These are phyloP conservation scores for Vigna reflexopilosa DNA, from an alignment of 306 rosid species.

Conservation along the genomic window DNA sequence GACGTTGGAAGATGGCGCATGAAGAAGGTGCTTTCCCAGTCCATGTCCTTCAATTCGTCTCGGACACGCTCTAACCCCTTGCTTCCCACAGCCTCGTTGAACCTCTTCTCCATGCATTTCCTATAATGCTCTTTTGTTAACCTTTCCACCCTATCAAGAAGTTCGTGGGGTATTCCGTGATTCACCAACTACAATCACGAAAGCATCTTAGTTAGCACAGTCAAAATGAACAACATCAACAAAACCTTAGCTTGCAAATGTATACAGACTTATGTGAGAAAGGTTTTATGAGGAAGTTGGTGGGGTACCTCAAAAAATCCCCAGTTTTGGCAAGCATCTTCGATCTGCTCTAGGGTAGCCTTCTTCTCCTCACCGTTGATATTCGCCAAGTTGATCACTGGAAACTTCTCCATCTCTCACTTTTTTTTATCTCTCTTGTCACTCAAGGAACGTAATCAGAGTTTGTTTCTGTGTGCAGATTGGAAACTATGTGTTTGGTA, in stretches of 20 bases:
- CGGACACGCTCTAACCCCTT: constrained; percentile 60
- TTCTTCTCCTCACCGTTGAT: constrained; percentile 64
- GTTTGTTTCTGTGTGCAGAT: constrained; percentile 1
- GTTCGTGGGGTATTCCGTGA: constrained; percentile 64
- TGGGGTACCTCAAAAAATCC: constrained; percentile 69
- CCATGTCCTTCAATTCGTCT: constrained; percentile 62
- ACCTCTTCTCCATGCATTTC: constrained; percentile 74
- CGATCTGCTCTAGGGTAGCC: constrained; percentile 52
- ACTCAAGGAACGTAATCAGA: background rate
- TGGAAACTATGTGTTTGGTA: background rate
- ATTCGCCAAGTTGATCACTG: constrained; percentile 66
- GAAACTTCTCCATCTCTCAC: constrained; percentile 66
- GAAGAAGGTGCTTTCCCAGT: constrained; percentile 80
- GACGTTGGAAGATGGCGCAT: constrained; percentile 70
- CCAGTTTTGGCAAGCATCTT: constrained; percentile 54
- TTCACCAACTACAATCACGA: constrained; percentile 55
- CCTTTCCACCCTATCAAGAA: constrained; percentile 69
- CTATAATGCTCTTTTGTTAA: constrained; percentile 72
- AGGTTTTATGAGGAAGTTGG: background rate
- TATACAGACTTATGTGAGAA: background rate
- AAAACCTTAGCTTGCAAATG: background rate
- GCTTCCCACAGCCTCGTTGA: constrained; percentile 61
- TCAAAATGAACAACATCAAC: background rate
- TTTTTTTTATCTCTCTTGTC: background rate
- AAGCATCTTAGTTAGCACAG: background rate